Evolutionary conservation across 345 rosid species (phyloP), one percentile per base, ranked within the genome.

Genomic region (Salix koriyanagi): DNA sequence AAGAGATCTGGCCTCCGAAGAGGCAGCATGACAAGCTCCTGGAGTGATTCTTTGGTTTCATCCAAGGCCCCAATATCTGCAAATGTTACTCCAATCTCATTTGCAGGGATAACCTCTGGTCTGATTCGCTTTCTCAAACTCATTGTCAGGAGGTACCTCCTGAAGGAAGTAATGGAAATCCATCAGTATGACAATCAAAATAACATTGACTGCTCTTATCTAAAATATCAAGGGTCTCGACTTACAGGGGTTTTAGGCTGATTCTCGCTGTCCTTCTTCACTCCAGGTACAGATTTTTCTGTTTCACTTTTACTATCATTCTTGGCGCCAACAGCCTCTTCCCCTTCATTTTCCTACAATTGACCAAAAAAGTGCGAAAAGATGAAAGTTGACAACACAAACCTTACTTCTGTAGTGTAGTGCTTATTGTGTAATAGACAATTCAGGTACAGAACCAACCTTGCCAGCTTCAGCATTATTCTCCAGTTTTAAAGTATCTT

Each of bases 11-110:
- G 99, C 69, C 99, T 88, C 67, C 96, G 86, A 65, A 96, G 95
- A 64, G 99, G 99, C 66, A 96, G 99, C 98, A 96, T 96, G 73
- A 96, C 99, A 42, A 91, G 90, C 78, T 96, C 99, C 83, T 96
- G 98, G 48, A 96, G 95, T 2, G 99, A 92, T 69, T 96, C 98
- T 84, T 96, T 96, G 68, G 75, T 91, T 78, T 96, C 99, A 36
- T 94, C 93, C 85, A 96, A 61, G 13, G 98, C 89, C 65, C 99
- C 99, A 64, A 96, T 90, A 82, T 96, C 98, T 11, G 92, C 88
- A 83, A 96, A 96, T 69, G 98, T 96, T 74, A 96, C 99, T 37
- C 99, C 99, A 67, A 96, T 92, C 84, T 96, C 97, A 77, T 74
- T 86, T 46, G 98, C 95, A 9, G 99, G 97, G 83, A 96, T 92